Percentiles rank a stretch among this genome's conserved stretches.
phyloP scores from a whole-genome alignment of 2,329 filamentous ascomycete species.

The Aspergillus ruber region DNA sequence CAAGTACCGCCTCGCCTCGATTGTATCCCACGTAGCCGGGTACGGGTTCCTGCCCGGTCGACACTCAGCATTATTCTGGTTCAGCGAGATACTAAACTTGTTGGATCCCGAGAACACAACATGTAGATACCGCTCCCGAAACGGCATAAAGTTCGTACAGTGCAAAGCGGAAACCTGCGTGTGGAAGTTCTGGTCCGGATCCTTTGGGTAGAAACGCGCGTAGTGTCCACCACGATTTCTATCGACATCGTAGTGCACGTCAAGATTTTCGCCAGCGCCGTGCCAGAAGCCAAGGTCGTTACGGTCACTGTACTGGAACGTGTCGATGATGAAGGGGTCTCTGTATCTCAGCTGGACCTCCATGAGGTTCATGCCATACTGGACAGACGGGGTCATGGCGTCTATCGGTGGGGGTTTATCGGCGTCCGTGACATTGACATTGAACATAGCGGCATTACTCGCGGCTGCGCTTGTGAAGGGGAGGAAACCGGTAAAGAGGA shows the following conservation, averaged over 20 bases:
- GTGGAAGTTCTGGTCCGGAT: conserved; percentile 57
- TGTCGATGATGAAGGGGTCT: conserved; percentile 49
- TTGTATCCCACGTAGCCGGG: conserved; percentile 61
- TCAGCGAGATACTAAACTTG: conserved; percentile 58
- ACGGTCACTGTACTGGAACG: conserved; percentile 46
- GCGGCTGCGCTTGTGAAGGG: too few relatives aligned
- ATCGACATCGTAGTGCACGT: conserved; percentile 45
- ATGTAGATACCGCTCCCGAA: conserved; percentile 56
- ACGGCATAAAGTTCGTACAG: conserved; percentile 52
- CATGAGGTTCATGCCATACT: not conserved
- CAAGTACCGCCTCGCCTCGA: conserved; percentile 58
- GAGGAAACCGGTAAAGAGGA: not conserved
- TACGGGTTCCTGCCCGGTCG: conserved; percentile 51
- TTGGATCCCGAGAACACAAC: conserved; percentile 57
- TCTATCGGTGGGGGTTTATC: not conserved
- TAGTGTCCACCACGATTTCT: conserved; percentile 16
- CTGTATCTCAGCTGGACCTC: not conserved
- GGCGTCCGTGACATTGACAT: not conserved
- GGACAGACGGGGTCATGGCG: not conserved
- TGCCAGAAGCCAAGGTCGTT: conserved; percentile 62
- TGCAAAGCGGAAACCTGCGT: conserved; percentile 48
- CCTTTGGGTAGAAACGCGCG: conserved; percentile 52
- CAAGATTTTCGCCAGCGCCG: conserved; percentile 56
- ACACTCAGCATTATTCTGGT: conserved; percentile 60
- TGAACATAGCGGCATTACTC: not conserved